A percentile compares a stretch with the other conserved stretches of the same genome.
Conservation (phyloP, 108 stramenopile species). For the Fistulifera pelliculosa region DNA sequence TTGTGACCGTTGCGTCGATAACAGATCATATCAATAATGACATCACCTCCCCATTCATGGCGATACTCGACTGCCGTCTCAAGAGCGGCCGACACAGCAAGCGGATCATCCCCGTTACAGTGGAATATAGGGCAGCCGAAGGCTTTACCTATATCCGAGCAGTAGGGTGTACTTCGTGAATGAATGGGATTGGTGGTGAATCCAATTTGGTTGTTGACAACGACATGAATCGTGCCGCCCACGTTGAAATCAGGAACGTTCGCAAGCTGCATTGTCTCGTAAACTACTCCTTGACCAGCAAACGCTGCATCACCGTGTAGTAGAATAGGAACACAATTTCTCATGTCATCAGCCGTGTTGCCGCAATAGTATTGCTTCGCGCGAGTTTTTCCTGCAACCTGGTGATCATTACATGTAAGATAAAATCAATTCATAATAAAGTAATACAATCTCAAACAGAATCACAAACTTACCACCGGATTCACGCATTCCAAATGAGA, state of each 20-base stretch:
- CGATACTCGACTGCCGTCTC: slow-evolving; percentile 97
- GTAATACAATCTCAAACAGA: too few species aligned
- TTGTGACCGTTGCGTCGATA: slow-evolving; percentile 99
- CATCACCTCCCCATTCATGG: slow-evolving; percentile 93
- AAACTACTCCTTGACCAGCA: slow-evolving; percentile 98
- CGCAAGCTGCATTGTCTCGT: slow-evolving; percentile 97
- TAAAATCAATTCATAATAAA: too few species aligned
- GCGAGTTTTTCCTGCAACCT: slow-evolving; percentile 82
- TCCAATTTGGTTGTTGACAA: slow-evolving; percentile 99
- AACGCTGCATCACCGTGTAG: slow-evolving; percentile 99
- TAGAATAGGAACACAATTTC: slow-evolving; percentile 88
- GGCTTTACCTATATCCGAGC: slow-evolving; percentile 96
- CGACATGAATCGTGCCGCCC: slow-evolving; percentile 98
- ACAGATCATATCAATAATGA: slow-evolving; percentile 97
- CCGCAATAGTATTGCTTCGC: slow-evolving; percentile 97
- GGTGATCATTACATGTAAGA: too few species aligned
- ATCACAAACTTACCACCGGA: slow-evolving; percentile 80
- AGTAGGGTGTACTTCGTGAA: slow-evolving; percentile 92
- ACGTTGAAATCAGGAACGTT: slow-evolving; percentile 85
- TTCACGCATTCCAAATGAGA: slow-evolving; percentile 98
- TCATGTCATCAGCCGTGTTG: slow-evolving; percentile 66
- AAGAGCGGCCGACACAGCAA: slow-evolving; percentile 90
- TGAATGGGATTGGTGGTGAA: slow-evolving; percentile 97
- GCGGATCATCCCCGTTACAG: slow-evolving; percentile 98
- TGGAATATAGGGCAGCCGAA: slow-evolving; percentile 99